Percentiles rank a stretch among this genome's conserved stretches.
phyloP scores from a whole-genome alignment of 1,139 yeast genomes.

The Diutina scorzettiae region DNA sequence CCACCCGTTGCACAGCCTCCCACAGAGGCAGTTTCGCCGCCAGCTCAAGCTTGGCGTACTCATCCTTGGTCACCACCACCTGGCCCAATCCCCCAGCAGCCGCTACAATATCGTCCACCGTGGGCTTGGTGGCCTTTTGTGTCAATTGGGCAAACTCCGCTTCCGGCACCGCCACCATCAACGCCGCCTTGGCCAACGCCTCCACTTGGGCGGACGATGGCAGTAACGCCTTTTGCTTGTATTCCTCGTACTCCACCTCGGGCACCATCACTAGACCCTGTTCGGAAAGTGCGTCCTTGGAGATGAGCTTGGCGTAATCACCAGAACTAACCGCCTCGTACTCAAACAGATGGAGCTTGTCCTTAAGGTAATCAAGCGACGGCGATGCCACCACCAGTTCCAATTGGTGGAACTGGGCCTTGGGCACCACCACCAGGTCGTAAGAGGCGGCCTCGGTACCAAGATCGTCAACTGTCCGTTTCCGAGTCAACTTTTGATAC shows the following conservation, averaged over 20 bases:
- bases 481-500: constrained; percentile 4
- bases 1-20: constrained; percentile 6
- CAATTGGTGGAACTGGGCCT: neutral
- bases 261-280: neutral
- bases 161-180: constrained; percentile 10
- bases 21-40: neutral
- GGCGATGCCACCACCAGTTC: constrained; percentile 9
- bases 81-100: constrained; percentile 9
- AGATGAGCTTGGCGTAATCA: neutral
- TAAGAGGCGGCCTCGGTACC: neutral
- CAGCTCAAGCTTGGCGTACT: constrained; percentile 8
- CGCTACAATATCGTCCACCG: constrained; percentile 8
- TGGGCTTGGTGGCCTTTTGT: constrained; percentile 5
- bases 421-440: neutral
- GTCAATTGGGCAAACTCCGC: constrained; percentile 9
- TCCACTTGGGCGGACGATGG: neutral
- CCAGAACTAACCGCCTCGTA: neutral
- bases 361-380: constrained; percentile 13
- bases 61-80: constrained; percentile 14
- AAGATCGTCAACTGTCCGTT: neutral
- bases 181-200: constrained; percentile 13
- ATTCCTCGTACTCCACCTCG: constrained; percentile 1
- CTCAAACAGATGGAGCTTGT: constrained; percentile 9
- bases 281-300: neutral
- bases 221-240: neutral